These are phyloP conservation scores for Leptographium galeiforme DNA, from an alignment of 2,329 filamentous ascomycete genomes.

Conservation along the genomic window DNA sequence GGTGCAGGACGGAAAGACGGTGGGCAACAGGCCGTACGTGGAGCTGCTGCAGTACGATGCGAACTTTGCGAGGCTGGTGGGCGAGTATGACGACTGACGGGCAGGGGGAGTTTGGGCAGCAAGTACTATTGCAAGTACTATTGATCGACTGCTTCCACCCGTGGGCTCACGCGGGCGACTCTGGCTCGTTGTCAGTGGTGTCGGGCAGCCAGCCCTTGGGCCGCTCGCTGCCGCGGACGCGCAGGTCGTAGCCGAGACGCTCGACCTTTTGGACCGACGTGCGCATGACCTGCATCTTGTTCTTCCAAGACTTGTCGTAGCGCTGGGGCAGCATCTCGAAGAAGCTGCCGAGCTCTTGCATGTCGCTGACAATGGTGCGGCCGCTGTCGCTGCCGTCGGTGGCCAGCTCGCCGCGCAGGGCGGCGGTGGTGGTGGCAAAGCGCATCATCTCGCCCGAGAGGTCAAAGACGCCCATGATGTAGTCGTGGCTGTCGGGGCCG, in stretches of 20 bases:
- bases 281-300: conserved; percentile 79
- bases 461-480: conserved; percentile 83
- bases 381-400: conserved; percentile 16
- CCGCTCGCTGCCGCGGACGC: conserved; percentile 74
- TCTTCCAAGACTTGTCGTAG: conserved; percentile 44
- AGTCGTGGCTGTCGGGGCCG: conserved; percentile 65
- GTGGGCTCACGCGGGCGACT: not conserved
- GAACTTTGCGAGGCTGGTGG: conserved; percentile 35
- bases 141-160: no score
- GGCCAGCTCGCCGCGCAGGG: conserved; percentile 49
- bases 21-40: conserved; percentile 50
- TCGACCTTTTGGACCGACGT: conserved; percentile 91
- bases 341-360: conserved; percentile 62
- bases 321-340: conserved; percentile 61
- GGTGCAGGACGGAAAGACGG: conserved; percentile 52
- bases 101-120: no score
- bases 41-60: conserved; percentile 34
- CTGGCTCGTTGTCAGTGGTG: conserved; percentile 19
- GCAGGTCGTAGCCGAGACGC: conserved; percentile 73
- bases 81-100: conserved; percentile 12
- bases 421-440: conserved; percentile 81
- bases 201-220: conserved; percentile 90
- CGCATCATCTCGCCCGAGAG: conserved; percentile 94
- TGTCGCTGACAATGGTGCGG: conserved; percentile 61
- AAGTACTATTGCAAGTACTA: no score